A percentile compares a stretch with the other conserved stretches of the same genome.
These are phyloP conservation scores for Suillus brevipes DNA, from an alignment of 768 basidiomycete species.

Conservation along the genomic window DNA sequence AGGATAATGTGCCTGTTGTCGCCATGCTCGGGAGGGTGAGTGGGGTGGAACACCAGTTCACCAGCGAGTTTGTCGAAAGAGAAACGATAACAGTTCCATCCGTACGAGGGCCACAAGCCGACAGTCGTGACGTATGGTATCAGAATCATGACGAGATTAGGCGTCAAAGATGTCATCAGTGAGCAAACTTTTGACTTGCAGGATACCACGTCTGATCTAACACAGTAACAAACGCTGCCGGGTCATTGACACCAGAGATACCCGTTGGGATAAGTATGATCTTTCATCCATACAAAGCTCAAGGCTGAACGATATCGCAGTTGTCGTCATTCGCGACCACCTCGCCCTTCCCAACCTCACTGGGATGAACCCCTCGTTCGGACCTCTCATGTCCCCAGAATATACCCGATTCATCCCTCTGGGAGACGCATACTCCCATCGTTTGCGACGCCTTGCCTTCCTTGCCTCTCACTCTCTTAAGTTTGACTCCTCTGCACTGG, in stretches of 20 bases:
- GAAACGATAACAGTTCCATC: conserved; percentile 59
- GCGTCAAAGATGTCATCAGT: conserved; percentile 77
- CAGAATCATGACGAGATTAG: conserved; percentile 74
- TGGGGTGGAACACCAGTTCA: conserved; percentile 1
- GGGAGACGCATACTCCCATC: conserved; percentile 77
- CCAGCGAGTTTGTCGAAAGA: neutral
- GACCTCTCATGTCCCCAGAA: conserved; percentile 57
- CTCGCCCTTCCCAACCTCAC: conserved; percentile 76
- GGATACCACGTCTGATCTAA: neutral
- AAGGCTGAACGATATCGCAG: conserved; percentile 37
- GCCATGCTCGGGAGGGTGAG: conserved; percentile 86
- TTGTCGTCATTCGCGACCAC: conserved; percentile 87
- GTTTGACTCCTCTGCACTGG: conserved; percentile 54
- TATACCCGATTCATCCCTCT: conserved; percentile 80
- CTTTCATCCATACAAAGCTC: neutral
- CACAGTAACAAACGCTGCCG: conserved; percentile 86
- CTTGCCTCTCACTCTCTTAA: conserved; percentile 65
- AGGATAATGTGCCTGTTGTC: conserved; percentile 72
- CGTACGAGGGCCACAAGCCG: conserved; percentile 80
- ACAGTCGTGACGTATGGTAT: conserved; percentile 76
- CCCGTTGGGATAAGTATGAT: conserved; percentile 78
- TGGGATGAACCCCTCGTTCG: conserved; percentile 79
- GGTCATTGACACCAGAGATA: conserved; percentile 71
- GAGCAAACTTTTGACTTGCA: conserved; percentile 27
- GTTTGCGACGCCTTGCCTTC: conserved; percentile 73